Conservation (phyloP, 1,284 basidiomycete genomes). For the Lentinula novae-zelandiae region DNA sequence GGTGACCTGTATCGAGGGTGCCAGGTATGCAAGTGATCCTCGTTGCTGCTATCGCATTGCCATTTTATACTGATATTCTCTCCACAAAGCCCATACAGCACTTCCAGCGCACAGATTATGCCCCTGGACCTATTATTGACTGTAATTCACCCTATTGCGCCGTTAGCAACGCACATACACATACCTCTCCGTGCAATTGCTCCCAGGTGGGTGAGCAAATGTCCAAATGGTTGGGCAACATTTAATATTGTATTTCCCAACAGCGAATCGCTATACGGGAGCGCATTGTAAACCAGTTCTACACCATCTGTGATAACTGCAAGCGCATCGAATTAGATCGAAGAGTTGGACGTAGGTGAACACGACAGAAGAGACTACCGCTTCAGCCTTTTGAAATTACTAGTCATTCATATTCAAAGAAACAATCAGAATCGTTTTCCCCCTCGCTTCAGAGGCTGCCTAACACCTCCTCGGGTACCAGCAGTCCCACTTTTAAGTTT, state of each 20-base stretch:
- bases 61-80: neutral
- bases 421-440: slow-evolving; percentile 59
- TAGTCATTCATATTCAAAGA: neutral
- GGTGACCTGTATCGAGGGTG: slow-evolving; percentile 67
- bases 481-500: slow-evolving; percentile 32
- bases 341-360: slow-evolving; percentile 10
- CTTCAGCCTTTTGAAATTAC: neutral
- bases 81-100: slow-evolving; percentile 34
- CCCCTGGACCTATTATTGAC: slow-evolving; percentile 41
- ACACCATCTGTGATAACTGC: slow-evolving; percentile 15
- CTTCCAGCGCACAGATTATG: slow-evolving; percentile 50
- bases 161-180: slow-evolving; percentile 40
- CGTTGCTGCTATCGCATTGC: neutral
- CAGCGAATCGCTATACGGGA: slow-evolving; percentile 9
- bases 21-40: slow-evolving; percentile 32
- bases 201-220: slow-evolving; percentile 5
- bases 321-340: slow-evolving; percentile 15
- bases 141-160: slow-evolving; percentile 38
- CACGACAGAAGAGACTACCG: slow-evolving; percentile 15
- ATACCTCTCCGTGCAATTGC: slow-evolving; percentile 28
- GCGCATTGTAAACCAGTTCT: slow-evolving; percentile 14
- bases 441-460: slow-evolving; percentile 71
- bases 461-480: slow-evolving; percentile 44
- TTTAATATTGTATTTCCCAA: neutral
- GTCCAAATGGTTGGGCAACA: neutral